Conservation (phyloP, 164 flowering plant genomes). For the Buxus sempervirens region DNA sequence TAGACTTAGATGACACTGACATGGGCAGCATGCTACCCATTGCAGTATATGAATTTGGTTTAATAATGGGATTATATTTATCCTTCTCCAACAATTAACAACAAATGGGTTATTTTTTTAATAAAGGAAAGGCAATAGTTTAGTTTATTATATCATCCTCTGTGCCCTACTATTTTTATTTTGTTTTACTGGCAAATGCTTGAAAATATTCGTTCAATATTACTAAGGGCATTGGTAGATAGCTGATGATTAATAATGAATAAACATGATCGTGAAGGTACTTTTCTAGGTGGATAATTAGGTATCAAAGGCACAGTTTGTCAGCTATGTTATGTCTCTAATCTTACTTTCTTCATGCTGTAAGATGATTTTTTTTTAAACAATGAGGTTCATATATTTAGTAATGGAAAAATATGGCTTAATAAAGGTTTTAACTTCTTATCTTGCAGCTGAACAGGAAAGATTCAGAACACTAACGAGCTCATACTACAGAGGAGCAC, state of each 20-base stretch:
- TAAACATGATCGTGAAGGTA: too few relatives aligned
- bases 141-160: not conserved
- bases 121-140: not conserved
- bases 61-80: too few relatives aligned
- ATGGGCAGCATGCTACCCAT: too few relatives aligned
- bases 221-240: not conserved
- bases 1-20: too few relatives aligned
- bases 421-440: constrained; percentile 4
- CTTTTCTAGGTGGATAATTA: not conserved
- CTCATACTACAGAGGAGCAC: constrained; percentile 74
- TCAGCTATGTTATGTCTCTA: not conserved
- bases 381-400: not conserved
- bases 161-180: too few relatives aligned
- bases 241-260: too few relatives aligned
- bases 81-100: too few relatives aligned
- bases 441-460: constrained; percentile 69
- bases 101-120: too few relatives aligned
- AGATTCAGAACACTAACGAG: constrained; percentile 71
- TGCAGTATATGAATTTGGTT: too few relatives aligned
- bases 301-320: not conserved
- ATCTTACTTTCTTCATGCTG: not conserved
- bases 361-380: too few relatives aligned
- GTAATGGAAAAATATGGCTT: not conserved
- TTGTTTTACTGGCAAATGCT: not conserved
- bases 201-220: not conserved